Conservation (phyloP, 345 rosid genomes). For the Carallia pectinifolia region DNA sequence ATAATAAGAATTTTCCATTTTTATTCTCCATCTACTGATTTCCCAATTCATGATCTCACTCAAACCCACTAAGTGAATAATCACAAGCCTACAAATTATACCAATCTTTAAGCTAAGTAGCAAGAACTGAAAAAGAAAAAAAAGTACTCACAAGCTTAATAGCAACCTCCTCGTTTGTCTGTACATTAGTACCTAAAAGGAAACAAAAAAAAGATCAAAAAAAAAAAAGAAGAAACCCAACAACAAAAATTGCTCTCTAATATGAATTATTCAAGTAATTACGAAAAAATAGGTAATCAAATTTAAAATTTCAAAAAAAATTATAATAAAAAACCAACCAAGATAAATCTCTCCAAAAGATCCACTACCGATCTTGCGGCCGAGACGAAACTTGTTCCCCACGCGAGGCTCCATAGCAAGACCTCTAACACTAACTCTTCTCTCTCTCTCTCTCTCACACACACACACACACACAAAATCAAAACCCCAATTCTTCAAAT, state of each 20-base stretch:
- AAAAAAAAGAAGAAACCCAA: neutral
- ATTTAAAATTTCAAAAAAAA: slow-evolving; percentile 2
- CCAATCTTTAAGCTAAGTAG: neutral
- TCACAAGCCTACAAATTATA: too few species aligned
- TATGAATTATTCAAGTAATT: neutral
- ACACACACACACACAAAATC: too few species aligned
- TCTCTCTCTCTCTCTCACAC: neutral
- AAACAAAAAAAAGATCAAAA: neutral
- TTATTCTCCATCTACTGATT: too few species aligned
- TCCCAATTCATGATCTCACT: too few species aligned
- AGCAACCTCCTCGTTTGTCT: slow-evolving; percentile 92
- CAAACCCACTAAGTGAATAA: too few species aligned
- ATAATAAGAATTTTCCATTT: too few species aligned
- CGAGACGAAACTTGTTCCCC: slow-evolving; percentile 85
- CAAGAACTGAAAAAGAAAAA: neutral
- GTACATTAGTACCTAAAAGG: slow-evolving; percentile 67
- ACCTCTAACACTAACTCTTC: neutral
- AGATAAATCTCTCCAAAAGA: slow-evolving; percentile 99
- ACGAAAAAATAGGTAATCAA: neutral
- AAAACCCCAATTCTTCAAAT: neutral
- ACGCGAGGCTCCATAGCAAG: slow-evolving; percentile 71
- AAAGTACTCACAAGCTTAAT: slow-evolving; percentile 80
- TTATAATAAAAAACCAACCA: slow-evolving; percentile 44
- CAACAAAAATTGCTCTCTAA: too few species aligned
- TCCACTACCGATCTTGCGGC: slow-evolving; percentile 97